Evolutionary conservation across 805 yeast species (phyloP).

Genomic region (Kluyveromyces lactis): DNA sequence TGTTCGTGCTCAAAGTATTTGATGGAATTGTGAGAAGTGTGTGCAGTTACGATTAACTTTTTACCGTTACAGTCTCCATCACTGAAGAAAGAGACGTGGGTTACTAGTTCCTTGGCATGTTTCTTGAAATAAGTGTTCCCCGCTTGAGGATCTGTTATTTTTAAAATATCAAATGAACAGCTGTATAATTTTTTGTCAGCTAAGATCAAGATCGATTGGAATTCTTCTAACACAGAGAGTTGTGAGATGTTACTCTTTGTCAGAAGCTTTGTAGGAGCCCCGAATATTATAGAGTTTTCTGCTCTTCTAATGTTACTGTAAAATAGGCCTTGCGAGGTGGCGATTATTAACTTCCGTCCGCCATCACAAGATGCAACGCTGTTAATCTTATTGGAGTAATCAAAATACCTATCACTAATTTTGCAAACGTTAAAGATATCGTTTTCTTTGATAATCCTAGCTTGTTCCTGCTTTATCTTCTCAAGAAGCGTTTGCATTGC

Average conservation of each 20-base stretch:
- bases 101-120: slow-evolving; percentile 67
- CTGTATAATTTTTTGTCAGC: slow-evolving; percentile 77
- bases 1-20: slow-evolving; percentile 85
- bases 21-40: slow-evolving; percentile 70
- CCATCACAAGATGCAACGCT: slow-evolving; percentile 94
- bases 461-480: slow-evolving; percentile 73
- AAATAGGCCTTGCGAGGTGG: slow-evolving; percentile 88
- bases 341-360: slow-evolving; percentile 81
- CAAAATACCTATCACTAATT: slow-evolving; percentile 68
- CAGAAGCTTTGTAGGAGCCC: slow-evolving; percentile 70
- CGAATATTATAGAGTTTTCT: slow-evolving; percentile 43
- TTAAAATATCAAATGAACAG: slow-evolving; percentile 63
- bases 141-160: slow-evolving; percentile 23
- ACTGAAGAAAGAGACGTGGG: slow-evolving; percentile 85
- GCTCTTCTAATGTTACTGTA: slow-evolving; percentile 56
- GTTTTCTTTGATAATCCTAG: slow-evolving; percentile 56
- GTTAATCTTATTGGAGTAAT: slow-evolving; percentile 65
- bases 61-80: slow-evolving; percentile 90
- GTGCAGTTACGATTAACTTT: slow-evolving; percentile 81
- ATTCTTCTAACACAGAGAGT: slow-evolving; percentile 85
- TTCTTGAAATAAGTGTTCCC: slow-evolving; percentile 40
- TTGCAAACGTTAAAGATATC: slow-evolving; percentile 76
- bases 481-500: slow-evolving; percentile 76
- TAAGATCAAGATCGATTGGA: slow-evolving; percentile 70
- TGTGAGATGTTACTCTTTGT: slow-evolving; percentile 74